Evolutionary conservation across 1,284 basidiomycete species (phyloP).

Genomic region (Ganoderma resinaceum): DNA sequence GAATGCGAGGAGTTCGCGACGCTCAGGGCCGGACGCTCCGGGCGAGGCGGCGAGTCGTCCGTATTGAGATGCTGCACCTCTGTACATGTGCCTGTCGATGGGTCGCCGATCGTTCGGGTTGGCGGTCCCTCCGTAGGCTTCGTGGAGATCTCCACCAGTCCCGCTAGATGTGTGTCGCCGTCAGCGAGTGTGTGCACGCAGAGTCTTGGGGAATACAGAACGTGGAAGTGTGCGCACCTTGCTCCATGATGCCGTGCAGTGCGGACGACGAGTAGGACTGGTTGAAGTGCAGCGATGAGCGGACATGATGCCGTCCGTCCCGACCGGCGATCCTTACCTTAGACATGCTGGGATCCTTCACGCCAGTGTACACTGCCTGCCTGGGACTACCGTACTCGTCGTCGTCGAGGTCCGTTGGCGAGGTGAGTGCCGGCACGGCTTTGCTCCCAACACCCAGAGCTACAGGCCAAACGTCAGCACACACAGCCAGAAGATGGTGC

Average conservation of each 20-base stretch:
- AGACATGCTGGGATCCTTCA: constrained; percentile 9
- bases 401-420: constrained; percentile 24
- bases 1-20: constrained; percentile 29
- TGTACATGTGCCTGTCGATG: constrained; percentile 55
- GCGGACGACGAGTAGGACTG: constrained; percentile 51
- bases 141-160: constrained; percentile 64
- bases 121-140: constrained; percentile 50
- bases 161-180: constrained; percentile 47
- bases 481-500: neutral
- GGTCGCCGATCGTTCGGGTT: constrained; percentile 54
- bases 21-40: constrained; percentile 15
- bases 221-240: constrained; percentile 49
- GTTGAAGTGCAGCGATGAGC: constrained; percentile 18
- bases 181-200: neutral
- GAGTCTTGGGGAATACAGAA: too few relatives aligned
- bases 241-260: constrained; percentile 73
- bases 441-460: constrained; percentile 49
- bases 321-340: constrained; percentile 6
- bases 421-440: constrained; percentile 35
- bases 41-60: constrained; percentile 26
- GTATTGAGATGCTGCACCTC: constrained; percentile 28
- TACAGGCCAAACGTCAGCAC: constrained; percentile 22
- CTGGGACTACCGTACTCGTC: constrained; percentile 26
- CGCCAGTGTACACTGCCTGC: constrained; percentile 17
- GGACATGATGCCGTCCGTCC: constrained; percentile 20